phyloP scores from a whole-genome alignment of 208 protist genomes.

The Sergeia podlipaevii region DNA sequence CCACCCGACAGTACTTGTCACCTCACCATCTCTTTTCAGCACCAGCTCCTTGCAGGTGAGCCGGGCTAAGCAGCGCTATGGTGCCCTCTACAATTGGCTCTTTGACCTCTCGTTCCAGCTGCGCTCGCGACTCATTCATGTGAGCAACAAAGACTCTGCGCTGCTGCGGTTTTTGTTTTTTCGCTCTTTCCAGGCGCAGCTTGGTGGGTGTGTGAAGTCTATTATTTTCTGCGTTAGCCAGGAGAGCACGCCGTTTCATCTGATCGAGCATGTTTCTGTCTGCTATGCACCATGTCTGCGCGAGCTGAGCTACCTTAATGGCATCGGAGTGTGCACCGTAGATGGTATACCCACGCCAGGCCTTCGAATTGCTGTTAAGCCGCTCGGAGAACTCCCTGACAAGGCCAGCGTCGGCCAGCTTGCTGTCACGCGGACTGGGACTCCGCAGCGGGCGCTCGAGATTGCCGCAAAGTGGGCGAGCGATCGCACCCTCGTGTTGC shows the following conservation, averaged over 20 bases:
- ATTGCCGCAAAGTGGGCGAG: slow-evolving; percentile 70
- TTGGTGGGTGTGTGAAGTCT: slow-evolving; percentile 67
- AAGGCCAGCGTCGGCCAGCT: slow-evolving; percentile 64
- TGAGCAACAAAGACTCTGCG: slow-evolving; percentile 60
- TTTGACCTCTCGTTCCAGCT: slow-evolving; percentile 65
- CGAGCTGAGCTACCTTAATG: slow-evolving; percentile 76
- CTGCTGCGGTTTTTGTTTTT: slow-evolving; percentile 82
- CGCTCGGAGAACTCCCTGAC: slow-evolving; percentile 46
- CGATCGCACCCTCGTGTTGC: slow-evolving; percentile 49
- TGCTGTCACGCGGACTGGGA: slow-evolving; percentile 14
- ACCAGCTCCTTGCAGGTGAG: slow-evolving; percentile 60
- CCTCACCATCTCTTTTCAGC: slow-evolving; percentile 65
- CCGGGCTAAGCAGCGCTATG: slow-evolving; percentile 50
- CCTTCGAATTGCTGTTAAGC: slow-evolving; percentile 45
- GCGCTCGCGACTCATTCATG: slow-evolving; percentile 72
- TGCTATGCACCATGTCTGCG: slow-evolving; percentile 76
- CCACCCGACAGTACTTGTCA: slow-evolving; percentile 68
- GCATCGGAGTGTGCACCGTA: slow-evolving; percentile 64
- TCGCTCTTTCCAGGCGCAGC: slow-evolving; percentile 45
- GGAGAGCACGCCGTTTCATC: slow-evolving; percentile 60
- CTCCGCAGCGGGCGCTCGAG: slow-evolving; percentile 29
- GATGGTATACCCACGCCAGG: slow-evolving; percentile 68
- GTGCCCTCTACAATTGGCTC: slow-evolving; percentile 63
- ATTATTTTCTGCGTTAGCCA: slow-evolving; percentile 69
- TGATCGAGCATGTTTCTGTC: slow-evolving; percentile 78